Evolutionary conservation across 164 flowering plant species (phyloP).

Genomic region (Euptelea pleiosperma): DNA sequence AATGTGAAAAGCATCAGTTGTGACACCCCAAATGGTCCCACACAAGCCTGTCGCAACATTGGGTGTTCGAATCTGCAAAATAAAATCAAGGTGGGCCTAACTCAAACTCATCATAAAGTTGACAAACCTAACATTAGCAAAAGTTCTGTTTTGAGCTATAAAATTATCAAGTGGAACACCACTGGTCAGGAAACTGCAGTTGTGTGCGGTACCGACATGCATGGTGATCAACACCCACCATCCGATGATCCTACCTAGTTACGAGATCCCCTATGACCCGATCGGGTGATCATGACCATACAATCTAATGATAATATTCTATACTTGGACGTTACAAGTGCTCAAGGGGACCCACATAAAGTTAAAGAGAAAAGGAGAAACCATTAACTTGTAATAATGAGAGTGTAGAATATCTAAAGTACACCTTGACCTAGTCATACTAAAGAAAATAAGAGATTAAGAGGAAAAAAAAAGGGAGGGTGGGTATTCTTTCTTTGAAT

Average conservation of each 20-base stretch:
- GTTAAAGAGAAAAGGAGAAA: neutral
- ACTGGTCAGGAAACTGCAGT: neutral
- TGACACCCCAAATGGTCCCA: too few species aligned
- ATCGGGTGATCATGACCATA: neutral
- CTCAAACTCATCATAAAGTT: too few species aligned
- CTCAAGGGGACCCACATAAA: neutral
- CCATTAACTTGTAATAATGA: conserved; percentile 7
- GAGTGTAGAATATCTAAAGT: conserved; percentile 1
- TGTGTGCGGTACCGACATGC: neutral
- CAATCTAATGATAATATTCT: conserved; percentile 3
- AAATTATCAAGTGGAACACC: too few species aligned
- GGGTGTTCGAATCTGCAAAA: too few species aligned
- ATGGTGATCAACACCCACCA: neutral
- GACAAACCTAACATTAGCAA: too few species aligned
- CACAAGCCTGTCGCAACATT: too few species aligned
- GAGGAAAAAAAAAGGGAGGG: neutral
- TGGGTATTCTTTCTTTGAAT: conserved; percentile 6
- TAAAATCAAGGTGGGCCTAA: too few species aligned
- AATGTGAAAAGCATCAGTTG: too few species aligned
- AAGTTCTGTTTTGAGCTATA: too few species aligned
- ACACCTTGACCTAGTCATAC: conserved; percentile 1
- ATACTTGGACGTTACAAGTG: neutral
- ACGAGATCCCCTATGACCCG: too few species aligned
- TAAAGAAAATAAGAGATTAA: neutral
- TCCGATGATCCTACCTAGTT: neutral